Evolutionary conservation across 2,329 filamentous ascomycete genomes (phyloP).

Genomic region (Akanthomyces dipterigenus): DNA sequence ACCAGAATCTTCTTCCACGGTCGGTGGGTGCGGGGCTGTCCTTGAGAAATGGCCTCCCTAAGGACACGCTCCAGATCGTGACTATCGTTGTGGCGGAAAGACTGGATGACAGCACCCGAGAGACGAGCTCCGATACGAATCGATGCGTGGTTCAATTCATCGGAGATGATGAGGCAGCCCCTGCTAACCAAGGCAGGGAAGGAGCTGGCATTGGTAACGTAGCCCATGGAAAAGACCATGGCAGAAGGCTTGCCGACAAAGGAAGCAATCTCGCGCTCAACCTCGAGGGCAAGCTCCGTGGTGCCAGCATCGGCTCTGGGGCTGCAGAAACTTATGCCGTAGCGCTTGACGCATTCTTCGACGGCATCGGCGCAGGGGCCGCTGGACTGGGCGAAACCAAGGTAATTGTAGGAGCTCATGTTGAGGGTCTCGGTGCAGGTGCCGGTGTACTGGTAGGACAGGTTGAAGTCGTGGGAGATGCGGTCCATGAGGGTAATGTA

Average conservation of each 20-base stretch:
- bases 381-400: constrained; percentile 95
- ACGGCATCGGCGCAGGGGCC: constrained; percentile 92
- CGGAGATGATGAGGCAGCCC: constrained; percentile 89
- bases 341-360: constrained; percentile 77
- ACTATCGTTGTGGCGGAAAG: constrained; percentile 99
- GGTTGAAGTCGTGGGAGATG: constrained; percentile 84
- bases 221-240: constrained; percentile 99
- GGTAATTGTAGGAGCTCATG: constrained; percentile 99
- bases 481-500: constrained; percentile 92
- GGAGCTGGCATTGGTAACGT: constrained; percentile 87
- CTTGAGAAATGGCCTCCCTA: constrained; percentile 89
- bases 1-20: constrained; percentile 99
- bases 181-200: constrained; percentile 91
- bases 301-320: constrained; percentile 80
- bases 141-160: constrained; percentile 96
- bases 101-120: constrained; percentile 88
- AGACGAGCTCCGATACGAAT: constrained; percentile 93
- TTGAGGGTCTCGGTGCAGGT: constrained; percentile 93
- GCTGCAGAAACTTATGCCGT: constrained; percentile 77
- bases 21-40: constrained; percentile 94
- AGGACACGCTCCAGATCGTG: constrained; percentile 75
- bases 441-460: constrained; percentile 80
- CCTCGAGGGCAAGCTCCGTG: constrained; percentile 78
- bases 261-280: constrained; percentile 79
- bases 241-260: constrained; percentile 93